A percentile compares a stretch with the other conserved stretches of the same genome.
Evolutionary conservation across 257 asterid species (phyloP).

Genomic region (Scutellaria baicalensis): DNA sequence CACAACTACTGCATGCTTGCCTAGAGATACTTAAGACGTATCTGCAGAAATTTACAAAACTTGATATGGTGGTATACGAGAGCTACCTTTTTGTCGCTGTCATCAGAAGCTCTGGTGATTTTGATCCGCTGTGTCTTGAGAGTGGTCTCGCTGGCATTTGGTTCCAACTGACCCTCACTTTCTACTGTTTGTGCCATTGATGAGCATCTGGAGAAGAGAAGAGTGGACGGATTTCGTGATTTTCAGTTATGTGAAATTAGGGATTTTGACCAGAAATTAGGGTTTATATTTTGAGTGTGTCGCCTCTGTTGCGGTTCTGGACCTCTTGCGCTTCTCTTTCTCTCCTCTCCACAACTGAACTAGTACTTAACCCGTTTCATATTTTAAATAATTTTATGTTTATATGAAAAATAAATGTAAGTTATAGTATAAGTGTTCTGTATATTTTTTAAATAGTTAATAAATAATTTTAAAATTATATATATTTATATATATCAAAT

Average conservation of each 20-base stretch:
- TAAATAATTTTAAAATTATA: no score
- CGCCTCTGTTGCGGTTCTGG: not conserved
- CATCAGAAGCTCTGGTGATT: conserved; percentile 46
- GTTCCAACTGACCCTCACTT: conserved; percentile 20
- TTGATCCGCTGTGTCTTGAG: conserved; percentile 37
- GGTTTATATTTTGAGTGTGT: not conserved
- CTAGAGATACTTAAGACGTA: not conserved
- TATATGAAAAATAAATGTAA: no score
- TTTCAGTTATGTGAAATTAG: not conserved
- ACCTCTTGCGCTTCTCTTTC: conserved; percentile 3
- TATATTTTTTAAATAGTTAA: no score
- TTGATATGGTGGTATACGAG: not conserved
- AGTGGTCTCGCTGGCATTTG: conserved; percentile 21
- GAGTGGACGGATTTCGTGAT: not conserved
- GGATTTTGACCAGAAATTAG: conserved; percentile 21
- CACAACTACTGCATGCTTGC: conserved; percentile 12
- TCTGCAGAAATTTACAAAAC: not conserved
- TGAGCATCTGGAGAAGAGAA: not conserved
- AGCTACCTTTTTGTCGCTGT: conserved; percentile 43
- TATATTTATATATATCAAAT: no score
- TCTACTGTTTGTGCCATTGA: conserved; percentile 23
- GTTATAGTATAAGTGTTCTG: no score
- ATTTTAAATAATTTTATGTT: no score
- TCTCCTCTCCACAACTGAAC: no score
- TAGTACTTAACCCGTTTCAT: no score